phyloP scores from a whole-genome alignment of 805 yeast genomes.

The Pichia cephalocereana region DNA sequence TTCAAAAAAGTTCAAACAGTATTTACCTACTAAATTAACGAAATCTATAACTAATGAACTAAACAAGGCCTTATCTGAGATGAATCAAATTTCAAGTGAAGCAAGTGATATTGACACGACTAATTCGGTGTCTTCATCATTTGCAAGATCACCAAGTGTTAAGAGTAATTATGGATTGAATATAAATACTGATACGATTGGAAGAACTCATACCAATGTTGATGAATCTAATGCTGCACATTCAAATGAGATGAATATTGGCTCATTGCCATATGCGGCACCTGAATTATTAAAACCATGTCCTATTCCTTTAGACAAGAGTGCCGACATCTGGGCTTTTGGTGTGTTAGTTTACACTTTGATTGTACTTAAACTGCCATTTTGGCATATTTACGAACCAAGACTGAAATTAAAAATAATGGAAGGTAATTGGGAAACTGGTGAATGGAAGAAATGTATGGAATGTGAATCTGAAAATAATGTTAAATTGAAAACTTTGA shows the following conservation, averaged over 20 bases:
- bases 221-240: neutral
- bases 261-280: conserved; percentile 87
- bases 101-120: neutral
- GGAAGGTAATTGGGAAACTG: conserved; percentile 37
- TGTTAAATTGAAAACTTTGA: neutral
- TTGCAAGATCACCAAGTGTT: neutral
- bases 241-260: conserved; percentile 33
- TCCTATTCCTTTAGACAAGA: conserved; percentile 50
- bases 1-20: neutral
- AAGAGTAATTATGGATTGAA: neutral
- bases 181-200: neutral
- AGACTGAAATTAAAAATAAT: conserved; percentile 63
- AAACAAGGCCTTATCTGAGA: neutral
- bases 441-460: conserved; percentile 4
- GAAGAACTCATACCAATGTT: neutral
- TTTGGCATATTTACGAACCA: conserved; percentile 78
- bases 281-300: conserved; percentile 69
- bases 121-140: neutral
- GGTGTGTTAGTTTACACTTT: conserved; percentile 74
- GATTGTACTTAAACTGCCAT: conserved; percentile 68
- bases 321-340: conserved; percentile 85
- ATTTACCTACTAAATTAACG: neutral
- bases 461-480: neutral
- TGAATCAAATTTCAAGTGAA: neutral
- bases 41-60: neutral